Evolutionary conservation across 345 rosid genomes (phyloP).

Genomic region (Physaria fendleri): DNA sequence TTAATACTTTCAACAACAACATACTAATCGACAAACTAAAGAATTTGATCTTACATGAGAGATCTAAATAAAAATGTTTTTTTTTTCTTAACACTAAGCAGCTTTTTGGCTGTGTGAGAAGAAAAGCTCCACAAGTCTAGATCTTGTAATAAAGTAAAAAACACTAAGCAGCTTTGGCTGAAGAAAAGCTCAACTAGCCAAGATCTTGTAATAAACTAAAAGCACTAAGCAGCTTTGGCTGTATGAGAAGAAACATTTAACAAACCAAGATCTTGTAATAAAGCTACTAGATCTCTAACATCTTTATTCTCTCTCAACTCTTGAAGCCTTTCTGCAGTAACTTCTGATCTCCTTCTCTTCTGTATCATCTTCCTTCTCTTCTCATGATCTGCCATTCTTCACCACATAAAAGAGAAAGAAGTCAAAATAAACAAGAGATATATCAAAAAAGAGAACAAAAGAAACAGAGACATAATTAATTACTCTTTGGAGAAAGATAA

Average conservation of each 20-base stretch:
- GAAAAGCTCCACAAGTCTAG: constrained; percentile 22
- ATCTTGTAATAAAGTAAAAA: constrained; percentile 30
- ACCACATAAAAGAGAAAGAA: neutral
- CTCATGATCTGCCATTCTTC: constrained; percentile 56
- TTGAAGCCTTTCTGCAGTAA: constrained; percentile 12
- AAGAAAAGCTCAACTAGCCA: constrained; percentile 18
- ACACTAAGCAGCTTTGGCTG: constrained; percentile 46
- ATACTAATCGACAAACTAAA: neutral
- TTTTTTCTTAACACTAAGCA: constrained; percentile 21
- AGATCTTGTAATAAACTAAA: constrained; percentile 34
- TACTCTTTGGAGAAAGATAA: constrained; percentile 41
- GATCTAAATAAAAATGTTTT: neutral
- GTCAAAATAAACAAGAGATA: constrained; percentile 4
- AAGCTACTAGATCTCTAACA: constrained; percentile 33
- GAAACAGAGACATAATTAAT: neutral
- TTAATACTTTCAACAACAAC: neutral
- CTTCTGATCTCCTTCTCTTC: constrained; percentile 36
- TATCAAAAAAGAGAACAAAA: neutral
- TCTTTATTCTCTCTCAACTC: constrained; percentile 17
- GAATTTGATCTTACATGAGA: constrained; percentile 11
- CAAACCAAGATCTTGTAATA: constrained; percentile 35
- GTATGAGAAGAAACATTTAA: constrained; percentile 24
- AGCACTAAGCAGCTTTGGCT: constrained; percentile 45
- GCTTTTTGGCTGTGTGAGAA: constrained; percentile 40
- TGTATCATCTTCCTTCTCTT: constrained; percentile 42